These are phyloP conservation scores for Leptographium procerum DNA, from an alignment of 2,329 filamentous ascomycete species.

Conservation along the genomic window DNA sequence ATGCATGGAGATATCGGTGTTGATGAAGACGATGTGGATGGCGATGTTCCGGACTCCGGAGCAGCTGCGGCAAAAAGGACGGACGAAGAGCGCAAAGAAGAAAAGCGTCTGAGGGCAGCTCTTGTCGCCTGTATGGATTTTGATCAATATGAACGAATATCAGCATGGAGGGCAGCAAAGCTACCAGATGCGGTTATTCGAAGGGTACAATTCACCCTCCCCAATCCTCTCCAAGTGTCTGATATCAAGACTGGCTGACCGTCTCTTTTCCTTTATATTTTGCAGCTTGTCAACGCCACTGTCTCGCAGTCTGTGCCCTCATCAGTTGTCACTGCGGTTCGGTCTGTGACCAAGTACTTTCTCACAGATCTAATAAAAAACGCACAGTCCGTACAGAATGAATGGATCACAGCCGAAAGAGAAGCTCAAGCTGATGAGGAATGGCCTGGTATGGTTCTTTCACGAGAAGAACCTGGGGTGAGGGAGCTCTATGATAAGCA, in stretches of 20 bases:
- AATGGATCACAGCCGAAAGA: conserved; percentile 51
- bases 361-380: conserved; percentile 64
- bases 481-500: conserved; percentile 23
- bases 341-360: conserved; percentile 65
- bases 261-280: background rate
- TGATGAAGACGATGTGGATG: conserved; percentile 34
- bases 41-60: conserved; percentile 18
- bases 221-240: background rate
- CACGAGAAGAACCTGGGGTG: conserved; percentile 16
- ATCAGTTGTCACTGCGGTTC: conserved; percentile 64
- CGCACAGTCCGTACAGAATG: conserved; percentile 57
- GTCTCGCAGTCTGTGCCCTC: conserved; percentile 68
- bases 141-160: conserved; percentile 60
- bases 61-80: conserved; percentile 21
- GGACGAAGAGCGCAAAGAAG: conserved; percentile 50
- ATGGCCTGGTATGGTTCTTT: conserved; percentile 17
- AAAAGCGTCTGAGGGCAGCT: conserved; percentile 51
- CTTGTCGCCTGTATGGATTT: conserved; percentile 52
- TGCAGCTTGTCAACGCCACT: conserved; percentile 63
- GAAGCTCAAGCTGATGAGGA: conserved; percentile 43
- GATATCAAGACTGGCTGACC: background rate
- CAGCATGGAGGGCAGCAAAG: conserved; percentile 58
- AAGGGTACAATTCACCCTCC: conserved; percentile 33
- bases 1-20: conserved; percentile 24
- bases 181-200: conserved; percentile 58